Conservation (phyloP, 257 asterid genomes). For the Forsythia viridissima region DNA sequence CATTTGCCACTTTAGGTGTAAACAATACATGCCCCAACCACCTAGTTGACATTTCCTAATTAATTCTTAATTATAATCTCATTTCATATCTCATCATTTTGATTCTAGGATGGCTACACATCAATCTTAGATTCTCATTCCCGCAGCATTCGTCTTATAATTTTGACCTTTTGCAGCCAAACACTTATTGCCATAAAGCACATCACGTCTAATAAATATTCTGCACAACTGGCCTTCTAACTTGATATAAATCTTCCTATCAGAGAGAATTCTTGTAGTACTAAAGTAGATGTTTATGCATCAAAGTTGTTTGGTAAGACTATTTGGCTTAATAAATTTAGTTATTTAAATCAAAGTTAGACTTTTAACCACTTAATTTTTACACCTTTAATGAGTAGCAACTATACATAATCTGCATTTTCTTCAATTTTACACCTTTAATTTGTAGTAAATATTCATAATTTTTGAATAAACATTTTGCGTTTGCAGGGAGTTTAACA, state of each 20-base stretch:
- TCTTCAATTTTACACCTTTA: neutral
- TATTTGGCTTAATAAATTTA: neutral
- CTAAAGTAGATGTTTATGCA: neutral
- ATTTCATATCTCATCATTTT: neutral
- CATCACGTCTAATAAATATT: neutral
- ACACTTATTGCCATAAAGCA: neutral
- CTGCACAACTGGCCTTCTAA: neutral
- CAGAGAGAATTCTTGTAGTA: neutral
- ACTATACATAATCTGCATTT: neutral
- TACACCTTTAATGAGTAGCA: neutral
- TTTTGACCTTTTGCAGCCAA: neutral
- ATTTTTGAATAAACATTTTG: neutral
- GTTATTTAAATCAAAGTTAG: neutral
- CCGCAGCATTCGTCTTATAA: neutral
- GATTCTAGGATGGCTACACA: neutral
- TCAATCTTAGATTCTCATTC: neutral
- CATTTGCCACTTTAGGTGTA: neutral
- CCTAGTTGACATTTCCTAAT: neutral
- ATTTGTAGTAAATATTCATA: neutral
- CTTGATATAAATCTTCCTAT: neutral
- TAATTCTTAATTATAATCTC: neutral
- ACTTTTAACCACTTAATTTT: neutral
- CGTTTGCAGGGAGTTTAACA: neutral
- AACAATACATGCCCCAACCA: neutral
- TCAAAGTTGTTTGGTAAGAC: neutral